Evolutionary conservation across 1,284 basidiomycete genomes (phyloP).

Genomic region (Garcileccinum viscosum): DNA sequence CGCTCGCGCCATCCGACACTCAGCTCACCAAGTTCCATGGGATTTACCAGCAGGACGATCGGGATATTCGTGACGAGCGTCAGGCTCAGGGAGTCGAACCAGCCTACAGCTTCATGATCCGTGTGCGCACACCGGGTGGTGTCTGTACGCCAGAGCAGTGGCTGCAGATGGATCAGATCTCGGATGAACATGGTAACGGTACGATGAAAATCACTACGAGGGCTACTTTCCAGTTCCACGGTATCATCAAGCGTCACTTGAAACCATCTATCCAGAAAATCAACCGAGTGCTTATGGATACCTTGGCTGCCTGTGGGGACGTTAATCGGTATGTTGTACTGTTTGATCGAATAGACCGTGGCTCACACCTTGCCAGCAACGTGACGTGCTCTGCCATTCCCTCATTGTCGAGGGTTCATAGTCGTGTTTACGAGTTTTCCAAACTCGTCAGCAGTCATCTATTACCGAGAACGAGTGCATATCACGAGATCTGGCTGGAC

Average conservation of each 20-base stretch:
- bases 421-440: constrained; percentile 85
- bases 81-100: constrained; percentile 93
- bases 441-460: constrained; percentile 87
- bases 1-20: constrained; percentile 87
- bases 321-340: constrained; percentile 79
- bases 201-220: constrained; percentile 98
- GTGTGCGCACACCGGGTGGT: constrained; percentile 94
- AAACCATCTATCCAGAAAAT: constrained; percentile 98
- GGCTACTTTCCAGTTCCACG: constrained; percentile 99
- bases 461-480: constrained; percentile 90
- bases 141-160: constrained; percentile 93
- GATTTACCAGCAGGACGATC: constrained; percentile 96
- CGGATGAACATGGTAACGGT: constrained; percentile 92
- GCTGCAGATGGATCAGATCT: constrained; percentile 94
- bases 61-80: constrained; percentile 97
- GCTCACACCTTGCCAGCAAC: constrained; percentile 60
- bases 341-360: neutral
- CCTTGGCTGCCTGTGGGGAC: constrained; percentile 97
- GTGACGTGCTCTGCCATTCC: constrained; percentile 95
- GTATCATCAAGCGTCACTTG: constrained; percentile 95
- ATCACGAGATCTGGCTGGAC: constrained; percentile 99
- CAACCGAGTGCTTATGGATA: constrained; percentile 91
- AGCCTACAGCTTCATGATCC: constrained; percentile 99
- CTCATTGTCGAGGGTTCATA: constrained; percentile 83
- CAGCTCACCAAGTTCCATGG: constrained; percentile 99